These are phyloP conservation scores for Pseudonitzschia multiseries DNA, from an alignment of 108 stramenopile species.

Conservation along the genomic window DNA sequence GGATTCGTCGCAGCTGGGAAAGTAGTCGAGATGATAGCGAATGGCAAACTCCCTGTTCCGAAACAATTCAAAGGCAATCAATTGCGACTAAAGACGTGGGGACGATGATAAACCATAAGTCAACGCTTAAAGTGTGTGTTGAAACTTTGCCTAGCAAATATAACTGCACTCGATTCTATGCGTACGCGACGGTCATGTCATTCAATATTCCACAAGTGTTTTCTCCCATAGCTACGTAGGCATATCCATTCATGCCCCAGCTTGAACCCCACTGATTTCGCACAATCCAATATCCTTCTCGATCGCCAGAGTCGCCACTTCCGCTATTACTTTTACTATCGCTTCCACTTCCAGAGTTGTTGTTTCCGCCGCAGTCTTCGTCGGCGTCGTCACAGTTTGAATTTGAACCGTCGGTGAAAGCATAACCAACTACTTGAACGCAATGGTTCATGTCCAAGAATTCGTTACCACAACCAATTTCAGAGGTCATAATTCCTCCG, in stretches of 20 bases:
- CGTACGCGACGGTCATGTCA: conserved; percentile 82
- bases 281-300: conserved; percentile 89
- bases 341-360: conserved; percentile 23
- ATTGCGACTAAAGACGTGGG: conserved; percentile 10
- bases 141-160: too few relatives aligned
- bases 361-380: conserved; percentile 16
- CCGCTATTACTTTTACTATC: conserved; percentile 31
- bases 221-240: conserved; percentile 85
- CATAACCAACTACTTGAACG: conserved; percentile 86
- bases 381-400: conserved; percentile 17
- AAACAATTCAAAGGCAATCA: conserved; percentile 25
- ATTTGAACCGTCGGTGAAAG: conserved; percentile 51
- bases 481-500: conserved; percentile 84
- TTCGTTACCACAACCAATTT: conserved; percentile 61
- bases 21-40: conserved; percentile 79
- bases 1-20: conserved; percentile 72
- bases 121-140: too few relatives aligned
- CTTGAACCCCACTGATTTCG: conserved; percentile 83
- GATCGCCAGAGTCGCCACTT: conserved; percentile 36
- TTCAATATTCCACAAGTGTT: conserved; percentile 90
- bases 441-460: conserved; percentile 89
- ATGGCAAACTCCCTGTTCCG: conserved; percentile 51
- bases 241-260: conserved; percentile 88
- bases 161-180: conserved; percentile 8
- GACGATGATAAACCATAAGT: neutral